Conservation (phyloP, 805 yeast genomes). For the Candida sanyiensis region DNA sequence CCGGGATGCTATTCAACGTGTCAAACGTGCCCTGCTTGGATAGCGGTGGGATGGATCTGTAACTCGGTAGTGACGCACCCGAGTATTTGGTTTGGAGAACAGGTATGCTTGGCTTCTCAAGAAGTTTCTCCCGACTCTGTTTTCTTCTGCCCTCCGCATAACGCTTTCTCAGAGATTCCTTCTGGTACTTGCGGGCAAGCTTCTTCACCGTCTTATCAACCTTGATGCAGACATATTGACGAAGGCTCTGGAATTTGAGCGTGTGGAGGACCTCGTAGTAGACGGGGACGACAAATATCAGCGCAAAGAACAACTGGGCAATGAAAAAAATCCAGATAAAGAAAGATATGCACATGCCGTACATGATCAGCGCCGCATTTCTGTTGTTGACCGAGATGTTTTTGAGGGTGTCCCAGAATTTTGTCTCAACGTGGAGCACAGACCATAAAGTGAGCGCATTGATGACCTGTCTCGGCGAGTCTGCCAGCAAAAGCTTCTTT, state of each 20-base stretch:
- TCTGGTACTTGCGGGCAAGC: constrained; percentile 39
- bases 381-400: constrained; percentile 55
- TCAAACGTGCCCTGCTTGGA: constrained; percentile 8
- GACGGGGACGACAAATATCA: constrained; percentile 47
- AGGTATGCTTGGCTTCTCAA: constrained; percentile 12
- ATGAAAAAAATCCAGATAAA: constrained; percentile 68
- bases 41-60: background rate
- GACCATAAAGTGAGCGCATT: constrained; percentile 69
- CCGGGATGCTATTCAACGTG: constrained; percentile 2
- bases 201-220: constrained; percentile 53
- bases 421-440: constrained; percentile 33
- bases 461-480: constrained; percentile 81
- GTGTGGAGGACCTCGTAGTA: constrained; percentile 38
- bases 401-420: constrained; percentile 39
- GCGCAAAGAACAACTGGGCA: constrained; percentile 47
- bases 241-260: constrained; percentile 38
- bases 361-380: constrained; percentile 63
- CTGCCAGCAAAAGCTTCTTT: constrained; percentile 62
- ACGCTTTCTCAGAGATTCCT: constrained; percentile 25
- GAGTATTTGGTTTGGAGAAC: constrained; percentile 2
- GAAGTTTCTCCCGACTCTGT: background rate
- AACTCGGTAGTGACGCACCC: background rate
- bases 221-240: constrained; percentile 54
- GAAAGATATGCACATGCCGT: constrained; percentile 73
- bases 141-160: background rate